These are phyloP conservation scores for Inga leiocalycina DNA, from an alignment of 306 rosid genomes.

Conservation along the genomic window DNA sequence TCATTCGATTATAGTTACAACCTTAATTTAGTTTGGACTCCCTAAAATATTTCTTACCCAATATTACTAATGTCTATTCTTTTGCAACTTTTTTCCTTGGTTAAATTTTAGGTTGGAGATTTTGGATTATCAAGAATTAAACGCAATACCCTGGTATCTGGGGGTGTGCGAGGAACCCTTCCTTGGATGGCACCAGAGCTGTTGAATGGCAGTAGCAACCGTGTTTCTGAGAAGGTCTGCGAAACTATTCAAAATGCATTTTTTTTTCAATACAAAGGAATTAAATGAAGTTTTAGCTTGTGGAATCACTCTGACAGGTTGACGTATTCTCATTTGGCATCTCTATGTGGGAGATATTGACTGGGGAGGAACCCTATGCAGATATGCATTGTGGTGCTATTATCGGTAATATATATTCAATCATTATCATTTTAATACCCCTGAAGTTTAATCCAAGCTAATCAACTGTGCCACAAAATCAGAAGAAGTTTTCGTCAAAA, in stretches of 20 bases:
- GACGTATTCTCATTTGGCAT: conserved; percentile 95
- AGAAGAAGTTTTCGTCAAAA: not conserved
- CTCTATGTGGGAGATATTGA: conserved; percentile 93
- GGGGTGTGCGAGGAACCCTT: conserved; percentile 98
- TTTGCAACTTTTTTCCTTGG: conserved; percentile 1
- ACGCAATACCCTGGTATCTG: conserved; percentile 85
- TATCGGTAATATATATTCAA: conserved; percentile 62
- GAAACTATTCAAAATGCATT: conserved; percentile 1
- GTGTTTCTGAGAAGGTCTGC: conserved; percentile 91
- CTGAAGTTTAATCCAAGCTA: not conserved
- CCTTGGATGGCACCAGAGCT: conserved; percentile 99
- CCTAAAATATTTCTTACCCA: not conserved
- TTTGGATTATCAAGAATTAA: conserved; percentile 92
- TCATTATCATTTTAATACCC: not conserved
- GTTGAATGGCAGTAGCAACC: conserved; percentile 74
- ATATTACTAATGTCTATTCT: not conserved
- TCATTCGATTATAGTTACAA: not conserved
- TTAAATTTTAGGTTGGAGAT: conserved; percentile 77
- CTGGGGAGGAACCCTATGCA: conserved; percentile 96
- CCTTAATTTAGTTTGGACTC: not conserved
- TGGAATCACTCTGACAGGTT: conserved; percentile 58
- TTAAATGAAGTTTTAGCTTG: conserved; percentile 22
- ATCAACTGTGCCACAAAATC: not conserved
- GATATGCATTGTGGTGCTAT: conserved; percentile 97
- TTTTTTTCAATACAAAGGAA: conserved; percentile 8